Evolutionary conservation across 2,329 filamentous ascomycete species (phyloP).

Genomic region (Fusarium austroafricanum): DNA sequence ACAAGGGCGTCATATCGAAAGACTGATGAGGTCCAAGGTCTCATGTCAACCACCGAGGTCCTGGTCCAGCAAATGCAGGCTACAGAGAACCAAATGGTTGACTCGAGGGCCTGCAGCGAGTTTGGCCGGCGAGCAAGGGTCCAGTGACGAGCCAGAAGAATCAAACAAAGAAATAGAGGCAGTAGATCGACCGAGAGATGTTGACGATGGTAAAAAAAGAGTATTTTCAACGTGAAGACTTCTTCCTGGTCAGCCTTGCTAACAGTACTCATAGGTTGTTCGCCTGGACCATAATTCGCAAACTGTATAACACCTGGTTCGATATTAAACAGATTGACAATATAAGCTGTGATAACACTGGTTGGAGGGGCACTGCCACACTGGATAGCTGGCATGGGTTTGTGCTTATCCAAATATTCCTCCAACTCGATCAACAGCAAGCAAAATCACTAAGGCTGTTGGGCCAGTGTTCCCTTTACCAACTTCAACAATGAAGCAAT

Average conservation of each 20-base stretch:
- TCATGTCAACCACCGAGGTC: background rate
- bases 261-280: background rate
- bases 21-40: background rate
- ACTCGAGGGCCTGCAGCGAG: slow-evolving; percentile 3
- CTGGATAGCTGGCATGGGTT: background rate
- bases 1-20: slow-evolving; percentile 19
- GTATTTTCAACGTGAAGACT: background rate
- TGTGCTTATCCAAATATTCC: background rate
- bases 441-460: background rate
- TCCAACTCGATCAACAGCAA: background rate
- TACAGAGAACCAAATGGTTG: background rate
- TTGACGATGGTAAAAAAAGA: background rate
- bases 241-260: background rate
- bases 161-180: slow-evolving; percentile 31
- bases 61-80: background rate
- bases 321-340: background rate
- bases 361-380: background rate
- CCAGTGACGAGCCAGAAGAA: slow-evolving; percentile 23
- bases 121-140: slow-evolving; percentile 8
- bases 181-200: background rate
- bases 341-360: background rate
- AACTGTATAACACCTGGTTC: background rate
- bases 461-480: background rate
- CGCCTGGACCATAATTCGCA: background rate
- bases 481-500: slow-evolving; percentile 5